Base-by-base conservation (phyloP, 139 green algal genomes). In the Chlorella sorokiniana region DNA sequence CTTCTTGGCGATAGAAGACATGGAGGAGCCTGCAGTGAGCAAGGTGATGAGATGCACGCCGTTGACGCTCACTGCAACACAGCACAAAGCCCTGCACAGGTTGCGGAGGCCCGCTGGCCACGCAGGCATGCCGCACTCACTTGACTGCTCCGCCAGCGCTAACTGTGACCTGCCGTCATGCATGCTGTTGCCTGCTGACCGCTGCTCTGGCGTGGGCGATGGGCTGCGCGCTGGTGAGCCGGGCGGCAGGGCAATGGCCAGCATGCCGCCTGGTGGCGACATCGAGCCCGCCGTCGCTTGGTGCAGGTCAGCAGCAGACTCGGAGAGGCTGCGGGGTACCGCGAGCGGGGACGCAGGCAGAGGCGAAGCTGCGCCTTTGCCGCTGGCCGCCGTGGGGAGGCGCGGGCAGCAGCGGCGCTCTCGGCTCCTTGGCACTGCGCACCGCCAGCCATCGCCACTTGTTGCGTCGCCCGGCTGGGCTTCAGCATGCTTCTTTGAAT, bases 271-370 rank as follows among this genome's bases (percentile, higher is more conserved):
- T 9, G 44, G 59, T 23, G 65, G 65, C 9, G 65, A 72, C 3
- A 45, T 18, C 18, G 65, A 20, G 29, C 31, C 62, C n/a, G 41
- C 16, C 14, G n/a, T 29, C 35, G 33, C 48, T n/a, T n/a, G n/a
- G 38, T 23, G 27, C 4, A 25, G 4, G 0, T 33, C 38, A 1
- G 45, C 73, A 10, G 29, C 23, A 33, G 56, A 65, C 56, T 79
- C 73, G n/a, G 73, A 79, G 35, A 54, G 40, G 54, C 73, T 69
- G 73, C 73, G 73, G 0, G n/a, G 65, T 27, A 79, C 54, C 14
- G 25, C 37, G 3, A 14, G 31, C 7, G 11, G 10, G 23, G 70
- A 33, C 31, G 31, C 44, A 18, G 41, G 68, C 41, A 45, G 41
- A 0, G 40, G 45, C 16, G 40, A 48, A n/a, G 44, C 52, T 23